Percentiles rank a stretch among this genome's conserved stretches.
Evolutionary conservation across 352 stramenopile genomes (phyloP).

Genomic region (Phytophthora idaei): DNA sequence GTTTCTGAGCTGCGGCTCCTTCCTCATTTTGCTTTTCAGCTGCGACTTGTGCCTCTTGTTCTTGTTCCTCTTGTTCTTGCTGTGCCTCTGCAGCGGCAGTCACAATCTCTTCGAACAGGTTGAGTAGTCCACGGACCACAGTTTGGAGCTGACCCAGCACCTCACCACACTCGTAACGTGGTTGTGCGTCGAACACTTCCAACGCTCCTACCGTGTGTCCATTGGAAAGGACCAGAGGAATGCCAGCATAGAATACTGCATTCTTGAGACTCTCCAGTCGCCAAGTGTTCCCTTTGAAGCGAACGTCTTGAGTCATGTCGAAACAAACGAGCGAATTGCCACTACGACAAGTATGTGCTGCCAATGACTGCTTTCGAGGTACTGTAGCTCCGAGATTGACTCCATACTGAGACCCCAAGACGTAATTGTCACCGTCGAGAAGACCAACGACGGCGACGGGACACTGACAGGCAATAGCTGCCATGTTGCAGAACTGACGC

Average conservation of each 20-base stretch:
- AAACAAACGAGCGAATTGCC: conserved; percentile 67
- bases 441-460: conserved; percentile 74
- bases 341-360: conserved; percentile 73
- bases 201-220: conserved; percentile 72
- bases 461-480: conserved; percentile 71
- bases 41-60: conserved; percentile 23
- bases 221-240: conserved; percentile 74
- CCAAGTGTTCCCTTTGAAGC: conserved; percentile 71
- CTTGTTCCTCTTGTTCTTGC: conserved; percentile 5
- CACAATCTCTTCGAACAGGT: conserved; percentile 78
- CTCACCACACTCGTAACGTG: conserved; percentile 64
- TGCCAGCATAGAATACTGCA: conserved; percentile 79
- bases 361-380: conserved; percentile 52
- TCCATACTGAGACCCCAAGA: conserved; percentile 58
- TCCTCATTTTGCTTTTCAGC: conserved; percentile 13
- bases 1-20: conserved; percentile 17
- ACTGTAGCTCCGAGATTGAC: conserved; percentile 26
- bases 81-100: conserved; percentile 38
- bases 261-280: conserved; percentile 48
- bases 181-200: conserved; percentile 67
- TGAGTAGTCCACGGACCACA: conserved; percentile 73
- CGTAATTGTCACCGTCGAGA: conserved; percentile 61
- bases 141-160: conserved; percentile 72
- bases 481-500: conserved; percentile 77
- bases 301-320: conserved; percentile 65